Evolutionary conservation across 2,329 filamentous ascomycete species (phyloP), one percentile per base, ranked within the genome.

Genomic region (Alternaria burnsii): DNA sequence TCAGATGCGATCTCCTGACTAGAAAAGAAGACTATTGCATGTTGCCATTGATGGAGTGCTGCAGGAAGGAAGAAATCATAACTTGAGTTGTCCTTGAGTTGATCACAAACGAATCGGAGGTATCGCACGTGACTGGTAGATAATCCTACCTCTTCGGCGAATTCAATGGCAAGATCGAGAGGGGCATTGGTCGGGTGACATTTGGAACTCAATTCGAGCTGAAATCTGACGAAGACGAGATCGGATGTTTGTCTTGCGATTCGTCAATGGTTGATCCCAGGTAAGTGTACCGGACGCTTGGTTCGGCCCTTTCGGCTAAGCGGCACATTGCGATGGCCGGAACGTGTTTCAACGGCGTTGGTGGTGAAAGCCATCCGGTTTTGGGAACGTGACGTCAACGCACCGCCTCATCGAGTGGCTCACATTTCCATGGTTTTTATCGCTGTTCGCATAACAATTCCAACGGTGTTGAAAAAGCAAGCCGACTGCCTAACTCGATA

Each of bases 381-480:
- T 58, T 43, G 1, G 24, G 24, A 24, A 8, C 28, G 26, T 66
- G 60, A 63, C 60, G 60, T 66, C 60, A 63, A 32, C 26, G 48
- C 32, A 50, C 7, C 46, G 30, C 30, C 30, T 50, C 46, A 38
- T 1, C 26, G 44, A 16, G 34, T 52, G 32, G 48, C 48, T 8
- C 32, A 32, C 1, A 3, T n/a, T 36, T 43, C 26, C 5, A 26
- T 20, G 18, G 26, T 43, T 9, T 24, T 14, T 26, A 32, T 46
- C 46, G 24, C 40, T 43, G 20, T 32, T 34, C 26, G 14, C 12
- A 54, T 20, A 44, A 14, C 40, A 34, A 46, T 3, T 14, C 34
- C 3, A 26, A 41, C 1, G 11, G 22, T 24, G 20, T 32, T 9
- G 16, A 24, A 46, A 36, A 46, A 26, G n/a, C 12, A 38, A 32